Base-by-base conservation (phyloP, 805 yeast genomes). In the Nakazawaea ambrosiae region DNA sequence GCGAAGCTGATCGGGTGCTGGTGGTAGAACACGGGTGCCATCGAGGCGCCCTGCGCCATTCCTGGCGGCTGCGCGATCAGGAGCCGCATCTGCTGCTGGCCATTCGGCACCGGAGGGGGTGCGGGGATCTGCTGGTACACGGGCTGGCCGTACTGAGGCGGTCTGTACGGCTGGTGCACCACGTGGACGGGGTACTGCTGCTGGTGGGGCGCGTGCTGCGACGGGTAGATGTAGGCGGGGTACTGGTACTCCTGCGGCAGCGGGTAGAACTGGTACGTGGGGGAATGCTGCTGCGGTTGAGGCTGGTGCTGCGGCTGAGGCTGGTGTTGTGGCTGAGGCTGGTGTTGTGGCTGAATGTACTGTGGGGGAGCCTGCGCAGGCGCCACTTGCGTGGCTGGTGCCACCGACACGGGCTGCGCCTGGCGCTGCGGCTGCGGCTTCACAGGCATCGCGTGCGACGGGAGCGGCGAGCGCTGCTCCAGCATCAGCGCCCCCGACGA, bases 1-100 rank as follows among this genome's bases (percentile, higher is more conserved):
- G 28, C 12, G 22, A 37, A 37, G n/a, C 17, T 32, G 20, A 32
- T 25, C 12, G 37, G 37, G 24, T 36, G 31, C 11, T 34, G 9
- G 18, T 38, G 32, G 25, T 22, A 29, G 5, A 23, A 25, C 10
- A 30, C 19, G n/a, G n/a, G n/a, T n/a, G n/a, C n/a, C n/a, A n/a
- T n/a, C n/a, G n/a, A n/a, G n/a, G n/a, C n/a, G n/a, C 25, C n/a
- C n/a, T n/a, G n/a, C n/a, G n/a, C n/a, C 28, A 26, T 8, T 26
- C 28, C 28, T 7, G 15, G 16, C 15, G 16, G 15, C 28, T 12
- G 28, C 16, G 15, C 28, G n/a, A n/a, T n/a, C n/a, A n/a, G n/a
- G n/a, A n/a, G n/a, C n/a, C n/a, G n/a, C n/a, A n/a, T n/a, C n/a
- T n/a, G n/a, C 10, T 22, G 24, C 24, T 8, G 10, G 24, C 7